Evolutionary conservation across 2,329 filamentous ascomycete species (phyloP).

Genomic region (Aureobasidium lini): DNA sequence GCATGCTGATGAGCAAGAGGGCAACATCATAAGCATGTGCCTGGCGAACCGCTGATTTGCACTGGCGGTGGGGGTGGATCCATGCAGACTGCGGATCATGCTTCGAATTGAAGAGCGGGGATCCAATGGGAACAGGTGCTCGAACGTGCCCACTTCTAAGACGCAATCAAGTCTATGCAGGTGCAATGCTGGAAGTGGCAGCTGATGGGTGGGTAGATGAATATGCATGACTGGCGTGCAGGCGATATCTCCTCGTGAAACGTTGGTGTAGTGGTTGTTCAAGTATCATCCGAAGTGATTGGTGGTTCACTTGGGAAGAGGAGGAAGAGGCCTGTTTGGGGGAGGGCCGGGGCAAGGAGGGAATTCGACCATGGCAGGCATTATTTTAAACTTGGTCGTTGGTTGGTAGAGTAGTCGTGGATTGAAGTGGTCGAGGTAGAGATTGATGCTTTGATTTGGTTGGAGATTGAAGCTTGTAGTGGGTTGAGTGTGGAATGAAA

Average conservation of each 20-base stretch:
- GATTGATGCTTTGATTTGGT: background rate
- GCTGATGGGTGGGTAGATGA: background rate
- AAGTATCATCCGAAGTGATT: background rate
- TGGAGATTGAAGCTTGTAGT: background rate
- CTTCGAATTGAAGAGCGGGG: conserved; percentile 7
- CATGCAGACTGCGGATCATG: conserved; percentile 10
- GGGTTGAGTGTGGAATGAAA: background rate
- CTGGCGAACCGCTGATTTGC: conserved; percentile 1
- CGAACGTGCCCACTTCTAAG: background rate
- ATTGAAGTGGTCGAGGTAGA: background rate
- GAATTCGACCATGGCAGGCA: conserved; percentile 34
- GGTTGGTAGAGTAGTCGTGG: background rate
- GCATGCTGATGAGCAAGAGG: background rate
- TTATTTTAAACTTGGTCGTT: conserved; percentile 22
- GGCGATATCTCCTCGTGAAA: background rate
- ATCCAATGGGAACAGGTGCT: background rate
- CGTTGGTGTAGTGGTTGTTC: background rate
- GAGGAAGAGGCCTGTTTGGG: conserved; percentile 40
- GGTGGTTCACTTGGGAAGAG: conserved; percentile 28
- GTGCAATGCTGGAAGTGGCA: background rate
- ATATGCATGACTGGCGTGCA: background rate
- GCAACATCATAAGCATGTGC: background rate
- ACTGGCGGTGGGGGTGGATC: background rate
- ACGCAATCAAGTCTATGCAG: conserved; percentile 1
- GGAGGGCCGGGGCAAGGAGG: conserved; percentile 42